Percentiles rank a stretch among this genome's conserved stretches.
phyloP scores from a whole-genome alignment of 2,329 filamentous ascomycete species.

The Calonectria fujianensis region DNA sequence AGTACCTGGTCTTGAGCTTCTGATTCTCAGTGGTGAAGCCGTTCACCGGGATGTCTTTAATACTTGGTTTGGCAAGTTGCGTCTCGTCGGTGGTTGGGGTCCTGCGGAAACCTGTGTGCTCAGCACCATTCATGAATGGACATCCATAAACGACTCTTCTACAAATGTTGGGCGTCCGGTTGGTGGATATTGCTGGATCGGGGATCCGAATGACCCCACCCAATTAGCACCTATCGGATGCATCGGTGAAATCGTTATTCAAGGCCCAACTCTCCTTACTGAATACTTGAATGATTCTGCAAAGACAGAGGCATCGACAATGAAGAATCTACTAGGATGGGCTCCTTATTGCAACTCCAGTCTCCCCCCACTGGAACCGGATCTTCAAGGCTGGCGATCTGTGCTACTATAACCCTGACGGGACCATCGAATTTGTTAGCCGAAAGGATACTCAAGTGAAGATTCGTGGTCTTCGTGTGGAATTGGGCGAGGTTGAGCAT shows the following conservation, averaged over 20 bases:
- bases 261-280: conserved; percentile 11
- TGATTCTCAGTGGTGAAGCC: conserved; percentile 9
- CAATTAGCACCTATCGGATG: conserved; percentile 1
- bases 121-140: conserved; percentile 16
- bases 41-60: conserved; percentile 6
- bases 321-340: background rate
- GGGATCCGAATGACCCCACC: conserved; percentile 1
- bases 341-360: background rate
- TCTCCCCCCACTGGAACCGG: conserved; percentile 4
- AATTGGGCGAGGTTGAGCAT: conserved; percentile 17
- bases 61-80: conserved; percentile 12
- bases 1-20: conserved; percentile 5
- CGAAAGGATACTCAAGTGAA: conserved; percentile 72
- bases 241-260: conserved; percentile 7
- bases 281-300: conserved; percentile 4
- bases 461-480: conserved; percentile 68
- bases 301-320: background rate
- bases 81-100: conserved; percentile 4
- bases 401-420: conserved; percentile 15
- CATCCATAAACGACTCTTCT: background rate
- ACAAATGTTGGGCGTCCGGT: conserved; percentile 10
- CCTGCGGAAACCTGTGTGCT: conserved; percentile 17
- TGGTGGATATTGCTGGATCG: conserved; percentile 21
- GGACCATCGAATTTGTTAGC: conserved; percentile 21
- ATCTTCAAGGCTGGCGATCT: conserved; percentile 20